Conservation (phyloP, 148 eudicot species). For the Rhododendron henanense region DNA sequence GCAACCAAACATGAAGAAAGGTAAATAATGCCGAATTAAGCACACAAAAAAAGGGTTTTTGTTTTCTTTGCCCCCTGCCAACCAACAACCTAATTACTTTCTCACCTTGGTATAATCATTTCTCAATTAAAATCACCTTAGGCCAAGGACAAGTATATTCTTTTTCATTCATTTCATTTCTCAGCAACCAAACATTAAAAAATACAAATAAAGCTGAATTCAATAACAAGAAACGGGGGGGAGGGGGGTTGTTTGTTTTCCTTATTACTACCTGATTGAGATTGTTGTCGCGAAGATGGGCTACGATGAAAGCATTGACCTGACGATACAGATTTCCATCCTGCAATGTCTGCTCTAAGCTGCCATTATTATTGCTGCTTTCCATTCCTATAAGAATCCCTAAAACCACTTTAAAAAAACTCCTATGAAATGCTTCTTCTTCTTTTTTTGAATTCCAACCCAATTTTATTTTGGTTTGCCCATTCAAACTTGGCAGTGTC, state of each 20-base stretch:
- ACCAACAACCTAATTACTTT: too few species aligned
- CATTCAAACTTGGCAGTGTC: too few species aligned
- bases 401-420: not conserved
- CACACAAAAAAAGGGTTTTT: too few species aligned
- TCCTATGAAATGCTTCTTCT: not conserved
- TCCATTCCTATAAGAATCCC: slow-evolving; percentile 9
- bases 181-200: not conserved
- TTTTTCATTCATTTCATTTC: too few species aligned
- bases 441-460: not conserved
- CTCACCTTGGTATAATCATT: too few species aligned
- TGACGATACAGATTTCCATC: slow-evolving; percentile 72
- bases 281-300: slow-evolving; percentile 80
- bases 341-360: slow-evolving; percentile 59
- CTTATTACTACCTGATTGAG: slow-evolving; percentile 48
- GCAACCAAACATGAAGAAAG: too few species aligned
- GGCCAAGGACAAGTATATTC: too few species aligned
- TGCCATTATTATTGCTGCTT: slow-evolving; percentile 27
- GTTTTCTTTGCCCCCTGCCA: too few species aligned
- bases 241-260: not conserved
- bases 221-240: not conserved
- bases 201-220: not conserved
- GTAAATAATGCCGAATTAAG: too few species aligned
- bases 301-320: slow-evolving; percentile 61
- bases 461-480: not conserved
- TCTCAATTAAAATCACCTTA: too few species aligned